A percentile compares a stretch with the other conserved stretches of the same genome.
Evolutionary conservation across 2,329 filamentous ascomycete genomes (phyloP).

Genomic region (Aspergillus novoparasiticus): DNA sequence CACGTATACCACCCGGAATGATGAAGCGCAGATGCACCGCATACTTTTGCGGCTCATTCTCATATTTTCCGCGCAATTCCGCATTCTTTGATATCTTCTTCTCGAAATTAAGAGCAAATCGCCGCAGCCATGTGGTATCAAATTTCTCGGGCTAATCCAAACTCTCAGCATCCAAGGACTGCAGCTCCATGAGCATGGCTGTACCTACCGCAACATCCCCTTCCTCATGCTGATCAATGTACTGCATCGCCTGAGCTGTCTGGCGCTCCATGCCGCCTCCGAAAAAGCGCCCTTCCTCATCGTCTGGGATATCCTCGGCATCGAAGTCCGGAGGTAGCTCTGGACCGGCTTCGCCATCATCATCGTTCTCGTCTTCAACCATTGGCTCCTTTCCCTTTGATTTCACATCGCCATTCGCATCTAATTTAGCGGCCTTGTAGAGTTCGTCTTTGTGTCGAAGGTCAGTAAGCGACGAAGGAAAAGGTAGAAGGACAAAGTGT

Average conservation of each 20-base stretch:
- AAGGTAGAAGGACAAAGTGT: slow-evolving; percentile 21
- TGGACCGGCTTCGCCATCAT: slow-evolving; percentile 54
- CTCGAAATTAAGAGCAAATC: slow-evolving; percentile 80
- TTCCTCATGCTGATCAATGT: slow-evolving; percentile 71
- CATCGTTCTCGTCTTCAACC: slow-evolving; percentile 51
- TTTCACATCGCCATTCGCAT: slow-evolving; percentile 53
- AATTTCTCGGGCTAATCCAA: slow-evolving; percentile 67
- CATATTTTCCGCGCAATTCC: slow-evolving; percentile 82
- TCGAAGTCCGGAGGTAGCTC: slow-evolving; percentile 60
- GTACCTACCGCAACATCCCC: slow-evolving; percentile 48
- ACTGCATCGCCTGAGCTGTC: slow-evolving; percentile 83
- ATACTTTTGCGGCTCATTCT: slow-evolving; percentile 74
- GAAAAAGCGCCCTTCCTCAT: slow-evolving; percentile 94
- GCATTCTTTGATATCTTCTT: slow-evolving; percentile 89
- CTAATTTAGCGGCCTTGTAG: slow-evolving; percentile 63
- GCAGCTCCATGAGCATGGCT: not conserved
- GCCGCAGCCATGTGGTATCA: slow-evolving; percentile 80
- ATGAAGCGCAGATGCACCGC: slow-evolving; percentile 11
- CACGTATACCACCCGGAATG: not conserved
- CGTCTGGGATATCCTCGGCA: slow-evolving; percentile 65
- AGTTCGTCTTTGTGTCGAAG: slow-evolving; percentile 46
- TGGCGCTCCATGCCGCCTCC: slow-evolving; percentile 83
- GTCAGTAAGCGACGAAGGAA: slow-evolving; percentile 18
- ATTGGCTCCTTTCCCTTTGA: slow-evolving; percentile 48
- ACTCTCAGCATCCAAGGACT: slow-evolving; percentile 28